Evolutionary conservation across 371 early-diverging fungal genomes (phyloP).

Genomic region (Mucor circinelloides): DNA sequence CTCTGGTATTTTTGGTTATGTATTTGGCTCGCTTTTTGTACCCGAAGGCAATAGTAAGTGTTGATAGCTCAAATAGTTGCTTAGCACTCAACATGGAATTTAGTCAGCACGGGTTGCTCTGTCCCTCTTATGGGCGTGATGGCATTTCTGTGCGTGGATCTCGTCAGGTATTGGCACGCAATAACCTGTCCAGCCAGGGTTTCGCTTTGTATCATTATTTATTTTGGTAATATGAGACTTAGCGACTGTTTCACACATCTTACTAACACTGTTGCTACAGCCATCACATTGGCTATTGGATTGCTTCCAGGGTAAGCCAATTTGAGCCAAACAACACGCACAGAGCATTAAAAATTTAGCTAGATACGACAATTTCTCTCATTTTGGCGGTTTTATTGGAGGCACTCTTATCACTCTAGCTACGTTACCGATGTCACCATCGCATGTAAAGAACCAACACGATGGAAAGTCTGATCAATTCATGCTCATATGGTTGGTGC

Average conservation of each 20-base stretch:
- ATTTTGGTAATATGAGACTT: background rate
- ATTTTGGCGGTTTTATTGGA: constrained; percentile 42
- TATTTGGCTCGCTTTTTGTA: constrained; percentile 70
- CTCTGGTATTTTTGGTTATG: constrained; percentile 73
- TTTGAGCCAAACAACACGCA: constrained; percentile 38
- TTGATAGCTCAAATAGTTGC: background rate
- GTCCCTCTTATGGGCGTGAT: constrained; percentile 77
- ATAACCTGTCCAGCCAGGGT: constrained; percentile 14
- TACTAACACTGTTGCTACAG: background rate
- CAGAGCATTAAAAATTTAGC: constrained; percentile 39
- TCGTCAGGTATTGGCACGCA: constrained; percentile 67
- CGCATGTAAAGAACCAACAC: background rate
- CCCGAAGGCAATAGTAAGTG: constrained; percentile 49
- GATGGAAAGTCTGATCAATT: constrained; percentile 16
- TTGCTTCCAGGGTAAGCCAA: constrained; percentile 40
- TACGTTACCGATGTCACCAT: constrained; percentile 25
- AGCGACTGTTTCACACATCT: background rate
- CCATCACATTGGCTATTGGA: background rate
- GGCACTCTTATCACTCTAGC: constrained; percentile 30
- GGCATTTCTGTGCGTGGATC: constrained; percentile 69
- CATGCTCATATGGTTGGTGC: constrained; percentile 26
- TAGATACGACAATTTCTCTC: constrained; percentile 72
- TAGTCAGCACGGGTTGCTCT: constrained; percentile 72
- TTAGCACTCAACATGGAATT: background rate
- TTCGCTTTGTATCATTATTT: background rate